Evolutionary conservation across 805 yeast genomes (phyloP).

Genomic region (Wickerhamiella spandovensis): DNA sequence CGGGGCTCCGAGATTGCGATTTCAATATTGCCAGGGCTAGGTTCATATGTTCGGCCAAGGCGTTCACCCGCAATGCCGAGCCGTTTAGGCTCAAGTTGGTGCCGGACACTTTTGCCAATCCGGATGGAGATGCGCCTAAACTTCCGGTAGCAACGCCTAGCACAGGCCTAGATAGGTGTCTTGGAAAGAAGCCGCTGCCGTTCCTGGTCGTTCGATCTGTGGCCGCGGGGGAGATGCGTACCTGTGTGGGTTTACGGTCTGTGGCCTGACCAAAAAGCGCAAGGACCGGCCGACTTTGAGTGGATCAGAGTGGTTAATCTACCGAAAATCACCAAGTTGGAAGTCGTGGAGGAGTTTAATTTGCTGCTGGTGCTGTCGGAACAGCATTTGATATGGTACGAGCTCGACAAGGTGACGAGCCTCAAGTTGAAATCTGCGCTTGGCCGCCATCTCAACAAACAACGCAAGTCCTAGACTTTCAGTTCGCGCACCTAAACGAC

Average conservation of each 20-base stretch:
- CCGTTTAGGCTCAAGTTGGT: slow-evolving; percentile 43
- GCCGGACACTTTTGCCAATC: slow-evolving; percentile 54
- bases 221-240: slow-evolving; percentile 24
- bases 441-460: slow-evolving; percentile 34
- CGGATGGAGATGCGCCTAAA: slow-evolving; percentile 34
- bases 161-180: slow-evolving; percentile 25
- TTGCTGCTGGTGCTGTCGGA: slow-evolving; percentile 47
- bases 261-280: slow-evolving; percentile 29
- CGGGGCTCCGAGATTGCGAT: too few species aligned
- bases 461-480: slow-evolving; percentile 43
- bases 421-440: slow-evolving; percentile 19
- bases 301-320: slow-evolving; percentile 52
- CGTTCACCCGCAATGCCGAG: slow-evolving; percentile 29
- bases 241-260: slow-evolving; percentile 58
- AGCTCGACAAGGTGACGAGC: slow-evolving; percentile 41
- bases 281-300: slow-evolving; percentile 16
- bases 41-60: slow-evolving; percentile 22
- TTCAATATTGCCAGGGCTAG: too few species aligned
- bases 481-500: slow-evolving; percentile 55
- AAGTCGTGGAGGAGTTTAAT: slow-evolving; percentile 43
- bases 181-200: slow-evolving; percentile 7
- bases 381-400: slow-evolving; percentile 45
- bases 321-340: slow-evolving; percentile 41
- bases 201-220: slow-evolving; percentile 23
- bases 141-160: slow-evolving; percentile 21